Percentiles rank a stretch among this genome's conserved stretches.
phyloP scores from a whole-genome alignment of 1,284 basidiomycete genomes.

The Cryptococcus sp. region DNA sequence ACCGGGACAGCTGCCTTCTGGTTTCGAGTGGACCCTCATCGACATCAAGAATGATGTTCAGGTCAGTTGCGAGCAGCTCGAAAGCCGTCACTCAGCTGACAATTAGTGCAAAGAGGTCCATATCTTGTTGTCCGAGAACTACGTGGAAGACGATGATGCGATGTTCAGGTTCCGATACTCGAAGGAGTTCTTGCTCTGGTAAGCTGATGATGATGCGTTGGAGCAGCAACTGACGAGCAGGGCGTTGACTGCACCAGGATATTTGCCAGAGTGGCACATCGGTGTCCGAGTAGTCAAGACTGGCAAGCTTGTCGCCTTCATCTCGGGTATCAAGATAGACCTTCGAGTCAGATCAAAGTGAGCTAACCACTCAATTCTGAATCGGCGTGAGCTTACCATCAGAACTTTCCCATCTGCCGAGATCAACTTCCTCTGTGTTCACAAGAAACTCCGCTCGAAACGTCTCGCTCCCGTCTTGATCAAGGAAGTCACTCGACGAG shows the following conservation, averaged over 20 bases:
- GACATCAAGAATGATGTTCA: conserved; percentile 74
- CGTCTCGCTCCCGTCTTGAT: conserved; percentile 94
- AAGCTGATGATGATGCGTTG: conserved; percentile 15
- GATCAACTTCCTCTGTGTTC: conserved; percentile 97
- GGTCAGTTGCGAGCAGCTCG: conserved; percentile 46
- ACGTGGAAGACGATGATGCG: conserved; percentile 95
- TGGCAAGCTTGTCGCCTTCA: conserved; percentile 95
- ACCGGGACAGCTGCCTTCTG: conserved; percentile 79
- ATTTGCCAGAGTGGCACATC: conserved; percentile 88
- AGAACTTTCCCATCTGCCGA: conserved; percentile 73
- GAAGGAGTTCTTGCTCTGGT: conserved; percentile 92
- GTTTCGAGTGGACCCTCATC: conserved; percentile 86
- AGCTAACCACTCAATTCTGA: conserved; percentile 33
- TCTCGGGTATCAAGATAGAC: conserved; percentile 85
- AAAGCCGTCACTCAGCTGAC: background rate
- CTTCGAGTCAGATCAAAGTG: conserved; percentile 74
- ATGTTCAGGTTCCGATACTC: conserved; percentile 95
- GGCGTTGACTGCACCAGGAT: conserved; percentile 92
- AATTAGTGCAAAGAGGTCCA: conserved; percentile 82
- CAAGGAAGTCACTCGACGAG: conserved; percentile 94
- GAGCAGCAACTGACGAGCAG: conserved; percentile 49
- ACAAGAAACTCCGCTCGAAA: conserved; percentile 96
- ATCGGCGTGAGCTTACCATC: conserved; percentile 3
- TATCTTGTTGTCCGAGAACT: conserved; percentile 84
- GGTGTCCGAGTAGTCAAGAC: conserved; percentile 87